Base-by-base conservation (phyloP, 2,329 filamentous ascomycete genomes). In the Ustilaginoidea virens region DNA sequence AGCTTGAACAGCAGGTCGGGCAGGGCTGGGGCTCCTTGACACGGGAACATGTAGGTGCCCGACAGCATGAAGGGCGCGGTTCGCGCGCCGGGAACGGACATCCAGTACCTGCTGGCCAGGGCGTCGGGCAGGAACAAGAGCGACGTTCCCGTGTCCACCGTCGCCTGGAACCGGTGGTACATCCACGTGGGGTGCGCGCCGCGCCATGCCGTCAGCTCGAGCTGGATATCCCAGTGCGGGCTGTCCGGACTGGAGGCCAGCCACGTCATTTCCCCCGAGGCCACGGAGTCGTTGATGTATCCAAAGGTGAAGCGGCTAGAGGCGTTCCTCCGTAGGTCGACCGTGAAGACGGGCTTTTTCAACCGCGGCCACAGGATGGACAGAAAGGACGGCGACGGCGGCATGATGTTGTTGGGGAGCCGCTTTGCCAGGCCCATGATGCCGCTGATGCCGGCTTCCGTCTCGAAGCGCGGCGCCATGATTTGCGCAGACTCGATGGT, bases 61-160 rank as follows among this genome's bases (percentile, higher is more conserved):
- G 61, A 46, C 2, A 80, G 63, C 57, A 0, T 59, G 43, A 3
- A 79, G 7, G 29, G 10, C 65, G 28, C 58, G 46, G 17, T 47
- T 15, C 31, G 17, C n/a, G 63, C 56, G 25, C 32, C 60, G 0
- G 61, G 46, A 2, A 80, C 65, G 27, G 58, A 47, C 17, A 45
- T 45, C 52, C 74, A 81, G 53, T 80, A 82, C 19, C 58, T 57
- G 17, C 58, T 45, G 2, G 66, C 67, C n/a, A 77, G 53, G 7
- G 58, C 52, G 11, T 62, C 53, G 17, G 68, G 64, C 16, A 76
- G 53, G 28, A 80, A 64, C 45, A 81, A 56, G 30, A 81, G 56
- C 1, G 74, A 73, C 4, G 74, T 78, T 15, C 75, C 76, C 3
- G 77, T 81, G 49, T 82, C 77, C 17, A 69, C 60, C 31, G 78